A percentile compares a stretch with the other conserved stretches of the same genome.
phyloP scores from a whole-genome alignment of 2,329 filamentous ascomycete species.

The Coniella vitis region DNA sequence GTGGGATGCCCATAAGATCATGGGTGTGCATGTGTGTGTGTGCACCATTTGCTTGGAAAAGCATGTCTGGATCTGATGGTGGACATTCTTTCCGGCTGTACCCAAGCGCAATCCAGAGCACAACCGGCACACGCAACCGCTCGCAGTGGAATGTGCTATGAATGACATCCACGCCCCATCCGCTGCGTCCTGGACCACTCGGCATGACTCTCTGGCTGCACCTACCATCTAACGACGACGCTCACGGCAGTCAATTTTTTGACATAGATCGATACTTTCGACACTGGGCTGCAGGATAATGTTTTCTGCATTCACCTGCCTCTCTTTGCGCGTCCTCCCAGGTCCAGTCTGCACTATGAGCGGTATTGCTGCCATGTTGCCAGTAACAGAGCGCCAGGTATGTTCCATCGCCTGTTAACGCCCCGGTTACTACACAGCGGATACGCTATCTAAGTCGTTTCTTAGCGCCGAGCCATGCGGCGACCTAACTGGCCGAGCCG shows the following conservation, averaged over 20 bases:
- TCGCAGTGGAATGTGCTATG: slow-evolving; percentile 4
- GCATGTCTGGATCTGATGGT: not conserved
- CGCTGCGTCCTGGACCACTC: not conserved
- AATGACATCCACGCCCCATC: not conserved
- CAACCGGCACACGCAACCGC: slow-evolving; percentile 1
- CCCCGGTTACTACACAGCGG: not conserved
- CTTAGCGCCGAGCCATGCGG: not conserved
- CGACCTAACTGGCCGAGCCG: not conserved
- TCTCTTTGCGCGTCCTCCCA: not conserved
- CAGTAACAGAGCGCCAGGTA: not conserved
- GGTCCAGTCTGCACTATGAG: not conserved
- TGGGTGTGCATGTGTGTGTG: not conserved
- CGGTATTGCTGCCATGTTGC: not conserved
- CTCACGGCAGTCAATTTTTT: not conserved
- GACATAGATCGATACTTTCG: not conserved
- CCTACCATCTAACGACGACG: too few species aligned
- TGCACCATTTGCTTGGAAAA: not conserved
- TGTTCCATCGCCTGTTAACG: not conserved
- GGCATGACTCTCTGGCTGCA: not conserved
- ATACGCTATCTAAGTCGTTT: slow-evolving; percentile 3
- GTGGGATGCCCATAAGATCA: too few species aligned
- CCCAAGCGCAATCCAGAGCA: not conserved
- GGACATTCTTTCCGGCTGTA: slow-evolving; percentile 1
- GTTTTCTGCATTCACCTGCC: not conserved
- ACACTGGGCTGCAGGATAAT: not conserved